Percentiles rank a stretch among this genome's conserved stretches.
Conservation (phyloP, 2,329 filamentous ascomycete genomes). For the Diaporthe vexans region DNA sequence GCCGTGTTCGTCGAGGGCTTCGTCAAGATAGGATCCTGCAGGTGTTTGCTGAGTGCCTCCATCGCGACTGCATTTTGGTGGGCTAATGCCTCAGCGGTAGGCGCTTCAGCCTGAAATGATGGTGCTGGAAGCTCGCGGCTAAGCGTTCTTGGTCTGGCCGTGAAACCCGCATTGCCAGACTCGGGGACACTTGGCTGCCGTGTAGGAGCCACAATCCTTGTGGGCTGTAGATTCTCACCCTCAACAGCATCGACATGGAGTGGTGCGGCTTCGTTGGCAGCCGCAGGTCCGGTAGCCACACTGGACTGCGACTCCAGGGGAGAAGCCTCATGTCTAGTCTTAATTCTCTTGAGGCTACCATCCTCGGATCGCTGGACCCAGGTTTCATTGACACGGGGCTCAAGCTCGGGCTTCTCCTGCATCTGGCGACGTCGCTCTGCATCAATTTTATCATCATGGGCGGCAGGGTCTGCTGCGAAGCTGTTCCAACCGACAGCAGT, state of each 20-base stretch:
- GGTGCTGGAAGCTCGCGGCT: neutral
- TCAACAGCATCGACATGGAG: neutral
- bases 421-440: constrained; percentile 30
- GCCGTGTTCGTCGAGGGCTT: neutral
- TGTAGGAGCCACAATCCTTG: constrained; percentile 14
- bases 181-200: constrained; percentile 36
- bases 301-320: constrained; percentile 15
- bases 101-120: neutral
- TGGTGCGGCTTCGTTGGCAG: constrained; percentile 1
- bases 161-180: constrained; percentile 16
- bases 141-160: neutral
- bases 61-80: constrained; percentile 27
- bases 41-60: constrained; percentile 32
- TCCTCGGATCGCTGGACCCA: constrained; percentile 57
- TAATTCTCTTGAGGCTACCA: constrained; percentile 58
- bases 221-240: neutral
- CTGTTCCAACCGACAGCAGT: neutral
- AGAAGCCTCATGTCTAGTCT: constrained; percentile 42
- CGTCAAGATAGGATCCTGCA: constrained; percentile 1
- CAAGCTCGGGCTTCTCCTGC: constrained; percentile 38
- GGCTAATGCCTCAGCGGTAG: neutral
- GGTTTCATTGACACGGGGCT: constrained; percentile 53
- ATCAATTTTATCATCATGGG: neutral
- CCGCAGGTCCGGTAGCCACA: constrained; percentile 23
- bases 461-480: constrained; percentile 11